phyloP scores from a whole-genome alignment of 305 asterid species.

The Vinca major region DNA sequence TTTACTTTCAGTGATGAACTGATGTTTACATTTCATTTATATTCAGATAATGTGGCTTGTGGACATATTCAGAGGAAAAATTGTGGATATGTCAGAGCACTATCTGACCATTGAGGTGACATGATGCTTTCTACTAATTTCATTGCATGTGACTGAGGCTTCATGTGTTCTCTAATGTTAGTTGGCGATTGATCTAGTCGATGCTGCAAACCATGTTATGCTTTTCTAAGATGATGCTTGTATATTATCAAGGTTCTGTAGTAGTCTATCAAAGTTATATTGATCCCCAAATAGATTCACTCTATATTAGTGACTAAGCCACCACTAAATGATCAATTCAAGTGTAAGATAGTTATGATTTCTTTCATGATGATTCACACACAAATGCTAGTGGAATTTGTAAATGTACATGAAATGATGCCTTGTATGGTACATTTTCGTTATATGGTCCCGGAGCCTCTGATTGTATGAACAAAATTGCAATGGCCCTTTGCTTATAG shows the following conservation, averaged over 20 bases:
- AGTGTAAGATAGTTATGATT: neutral
- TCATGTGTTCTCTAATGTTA: neutral
- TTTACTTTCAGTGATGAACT: neutral
- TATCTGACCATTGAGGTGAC: conserved; percentile 70
- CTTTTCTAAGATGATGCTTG: neutral
- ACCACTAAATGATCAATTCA: neutral
- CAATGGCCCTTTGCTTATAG: no score
- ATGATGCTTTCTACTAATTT: conserved; percentile 14
- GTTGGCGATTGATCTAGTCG: neutral
- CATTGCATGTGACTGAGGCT: neutral
- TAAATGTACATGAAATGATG: neutral
- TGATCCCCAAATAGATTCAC: neutral
- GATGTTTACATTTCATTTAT: neutral
- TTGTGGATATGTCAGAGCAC: conserved; percentile 72
- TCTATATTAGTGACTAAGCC: neutral
- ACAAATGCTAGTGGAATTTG: neutral
- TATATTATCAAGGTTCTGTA: neutral
- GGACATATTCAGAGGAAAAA: conserved; percentile 63
- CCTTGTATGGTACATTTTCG: neutral
- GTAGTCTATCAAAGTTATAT: neutral
- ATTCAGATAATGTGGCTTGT: conserved; percentile 71
- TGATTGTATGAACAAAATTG: neutral
- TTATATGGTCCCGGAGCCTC: neutral
- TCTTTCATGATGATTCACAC: neutral
- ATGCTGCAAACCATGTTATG: neutral